phyloP scores from a whole-genome alignment of 768 basidiomycete species.

The Pseudohyphozyma bogoriensis region DNA sequence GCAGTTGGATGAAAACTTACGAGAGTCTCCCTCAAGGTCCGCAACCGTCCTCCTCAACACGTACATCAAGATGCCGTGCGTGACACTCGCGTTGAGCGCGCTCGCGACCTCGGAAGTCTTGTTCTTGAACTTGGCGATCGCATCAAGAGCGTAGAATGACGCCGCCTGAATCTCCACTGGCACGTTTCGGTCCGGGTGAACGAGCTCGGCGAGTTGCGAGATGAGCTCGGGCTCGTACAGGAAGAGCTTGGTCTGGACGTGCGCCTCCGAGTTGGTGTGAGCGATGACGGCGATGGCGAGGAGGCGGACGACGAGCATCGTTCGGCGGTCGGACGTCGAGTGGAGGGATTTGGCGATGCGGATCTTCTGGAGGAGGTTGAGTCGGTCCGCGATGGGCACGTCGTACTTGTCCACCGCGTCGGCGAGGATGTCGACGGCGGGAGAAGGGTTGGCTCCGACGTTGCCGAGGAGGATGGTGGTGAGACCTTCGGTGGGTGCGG shows the following conservation, averaged over 20 bases:
- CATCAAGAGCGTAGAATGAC: conserved; percentile 81
- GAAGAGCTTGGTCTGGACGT: conserved; percentile 63
- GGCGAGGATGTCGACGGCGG: conserved; percentile 64
- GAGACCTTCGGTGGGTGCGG: conserved; percentile 32
- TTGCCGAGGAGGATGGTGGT: conserved; percentile 36
- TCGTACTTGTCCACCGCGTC: conserved; percentile 58
- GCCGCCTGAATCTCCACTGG: conserved; percentile 66
- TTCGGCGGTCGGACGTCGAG: conserved; percentile 49
- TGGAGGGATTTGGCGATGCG: conserved; percentile 60
- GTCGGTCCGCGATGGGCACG: conserved; percentile 71
- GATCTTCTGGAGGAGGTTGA: conserved; percentile 77
- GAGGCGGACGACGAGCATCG: conserved; percentile 68
- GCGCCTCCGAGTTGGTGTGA: conserved; percentile 26
- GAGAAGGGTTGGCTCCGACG: conserved; percentile 50
- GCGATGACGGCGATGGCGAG: conserved; percentile 77
- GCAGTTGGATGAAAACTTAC: too few relatives aligned
- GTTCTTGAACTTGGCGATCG: conserved; percentile 69
- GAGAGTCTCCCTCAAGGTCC: conserved; percentile 46
- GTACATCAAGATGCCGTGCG: conserved; percentile 88
- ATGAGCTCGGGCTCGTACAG: conserved; percentile 91
- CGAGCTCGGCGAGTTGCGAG: conserved; percentile 72
- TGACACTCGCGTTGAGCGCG: conserved; percentile 87
- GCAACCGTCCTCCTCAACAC: conserved; percentile 69
- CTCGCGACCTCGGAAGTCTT: conserved; percentile 78
- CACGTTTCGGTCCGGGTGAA: conserved; percentile 65